Evolutionary conservation across 306 rosid species (phyloP), one percentile per base, ranked within the genome.

Genomic region (Trifolium dubium): DNA sequence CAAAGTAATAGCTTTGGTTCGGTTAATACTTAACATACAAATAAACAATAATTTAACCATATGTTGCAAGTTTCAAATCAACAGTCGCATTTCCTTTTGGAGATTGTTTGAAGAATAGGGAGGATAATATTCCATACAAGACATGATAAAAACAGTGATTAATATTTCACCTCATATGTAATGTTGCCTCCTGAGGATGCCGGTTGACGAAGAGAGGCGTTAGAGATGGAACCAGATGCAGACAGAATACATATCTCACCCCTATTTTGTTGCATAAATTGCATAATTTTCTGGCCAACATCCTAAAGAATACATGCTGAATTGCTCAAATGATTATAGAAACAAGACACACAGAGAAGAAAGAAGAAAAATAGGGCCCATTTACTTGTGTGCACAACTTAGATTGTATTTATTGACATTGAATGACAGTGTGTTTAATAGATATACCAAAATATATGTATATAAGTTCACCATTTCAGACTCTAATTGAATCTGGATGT

Each of bases 241-340:
- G 99, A 92, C 41, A 95, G 67, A 74, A 95, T 89, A 75, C 98
- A 95, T 65, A 95, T 81, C 86, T 95, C 99, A 61, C 96, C 93
- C 88, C 86, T 95, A 80, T 88, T 86, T 83, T 92, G 99, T 83
- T 92, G 98, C 98, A 89, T 84, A 71, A 92, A 95, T 76, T 77
- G 53, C 96, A 92, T 90, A 73, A 95, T 92, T 85, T 95, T 92
- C 85, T 95, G 96, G 77, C 93, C 93, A 76, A 95, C 98, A 76
- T 95, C 99, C 99, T 95, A 83, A 64, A 77, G 64, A 73, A 83
- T 43, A 43, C 70, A 71, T 37, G 74, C 79, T 79, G 51, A 79
- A 50, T 67, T 37, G 74, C 80, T 79, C 56, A 79, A 50, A 78
- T 63, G 71, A 75, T 80, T 82, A 89, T 72, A 51, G 61, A 76